These are phyloP conservation scores for Marsdenia floribunda DNA, from an alignment of 257 asterid species.

Conservation along the genomic window DNA sequence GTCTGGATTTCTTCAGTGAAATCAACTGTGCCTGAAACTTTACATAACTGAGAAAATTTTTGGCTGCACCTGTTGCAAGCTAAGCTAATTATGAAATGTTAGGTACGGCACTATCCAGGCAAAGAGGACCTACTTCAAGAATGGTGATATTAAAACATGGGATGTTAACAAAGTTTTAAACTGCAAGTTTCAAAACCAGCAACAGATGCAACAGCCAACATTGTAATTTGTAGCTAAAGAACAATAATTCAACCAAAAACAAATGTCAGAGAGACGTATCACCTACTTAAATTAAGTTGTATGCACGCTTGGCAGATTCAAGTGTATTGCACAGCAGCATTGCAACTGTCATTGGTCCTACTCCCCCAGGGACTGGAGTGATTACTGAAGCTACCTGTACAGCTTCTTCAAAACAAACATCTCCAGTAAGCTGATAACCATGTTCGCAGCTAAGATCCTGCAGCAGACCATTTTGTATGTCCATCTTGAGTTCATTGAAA, in stretches of 20 bases:
- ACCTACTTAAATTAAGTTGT: slow-evolving; percentile 21
- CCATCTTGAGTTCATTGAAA: neutral
- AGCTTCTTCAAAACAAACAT: slow-evolving; percentile 83
- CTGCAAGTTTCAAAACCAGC: neutral
- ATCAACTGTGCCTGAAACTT: neutral
- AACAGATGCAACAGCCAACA: neutral
- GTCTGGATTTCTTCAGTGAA: neutral
- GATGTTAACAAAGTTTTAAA: neutral
- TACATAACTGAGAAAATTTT: neutral
- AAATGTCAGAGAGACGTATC: neutral
- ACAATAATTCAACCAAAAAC: neutral
- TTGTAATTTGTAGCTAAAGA: neutral
- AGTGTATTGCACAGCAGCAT: slow-evolving; percentile 83
- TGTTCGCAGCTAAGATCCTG: slow-evolving; percentile 53
- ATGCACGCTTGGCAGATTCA: slow-evolving; percentile 61
- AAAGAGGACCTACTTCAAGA: neutral
- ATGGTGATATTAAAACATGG: neutral
- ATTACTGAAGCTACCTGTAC: slow-evolving; percentile 58
- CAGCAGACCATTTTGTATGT: slow-evolving; percentile 24
- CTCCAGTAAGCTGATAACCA: slow-evolving; percentile 73
- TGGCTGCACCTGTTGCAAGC: neutral
- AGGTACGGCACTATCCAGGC: neutral
- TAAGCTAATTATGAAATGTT: neutral
- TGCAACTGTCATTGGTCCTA: slow-evolving; percentile 92
- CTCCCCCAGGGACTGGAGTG: slow-evolving; percentile 96